Evolutionary conservation across 2,329 filamentous ascomycete species (phyloP), one percentile per base, ranked within the genome.

Genomic region (Clonostachys rhizophaga): DNA sequence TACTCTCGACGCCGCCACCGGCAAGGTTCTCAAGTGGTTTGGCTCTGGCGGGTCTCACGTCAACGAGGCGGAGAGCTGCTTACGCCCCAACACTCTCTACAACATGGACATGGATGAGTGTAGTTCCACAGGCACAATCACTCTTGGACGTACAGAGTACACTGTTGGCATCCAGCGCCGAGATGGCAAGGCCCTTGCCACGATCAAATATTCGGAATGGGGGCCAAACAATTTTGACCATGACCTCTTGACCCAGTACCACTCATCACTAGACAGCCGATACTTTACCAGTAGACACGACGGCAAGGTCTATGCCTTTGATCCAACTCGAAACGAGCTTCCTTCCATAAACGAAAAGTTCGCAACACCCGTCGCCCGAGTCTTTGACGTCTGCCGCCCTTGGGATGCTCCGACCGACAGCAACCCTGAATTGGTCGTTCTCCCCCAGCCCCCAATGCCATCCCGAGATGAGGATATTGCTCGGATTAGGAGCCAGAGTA

Each of bases 201-300:
- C 89, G 0, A 81, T 99, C 55, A 91, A 84, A 54, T 99, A 95
- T 61, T 87, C 90, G 11, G 94, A 99, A 64, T 99, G 94, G 94
- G 85, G 84, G 1, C 89, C 91, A 13, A 99, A 99, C 65, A 95
- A 87, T 49, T 88, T 85, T 50, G 92, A 99, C 65, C 81, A 81
- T 52, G 94, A 99, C 62, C 81, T 99, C 7, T 84, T 90, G 57
- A 81, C 81, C 44, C 90, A 97, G 60, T 94, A 97, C 59, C 79
- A 79, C 13, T 70, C 75, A 11, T 90, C 91, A 1, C 85, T 91
- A 61, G 91, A 97, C 63, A 84, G 88, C 55, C 87, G 87, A 51
- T 96, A 97, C 66, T 86, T 97, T 44, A 92, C 92, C 54, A 89
- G 86, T 54, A 84, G 84, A 56, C 88, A 91, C 57, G 89, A 97